Percentiles rank a stretch among this genome's conserved stretches.
phyloP scores from a whole-genome alignment of 495 filamentous ascomycete genomes.

The Hypoxylon rickii region DNA sequence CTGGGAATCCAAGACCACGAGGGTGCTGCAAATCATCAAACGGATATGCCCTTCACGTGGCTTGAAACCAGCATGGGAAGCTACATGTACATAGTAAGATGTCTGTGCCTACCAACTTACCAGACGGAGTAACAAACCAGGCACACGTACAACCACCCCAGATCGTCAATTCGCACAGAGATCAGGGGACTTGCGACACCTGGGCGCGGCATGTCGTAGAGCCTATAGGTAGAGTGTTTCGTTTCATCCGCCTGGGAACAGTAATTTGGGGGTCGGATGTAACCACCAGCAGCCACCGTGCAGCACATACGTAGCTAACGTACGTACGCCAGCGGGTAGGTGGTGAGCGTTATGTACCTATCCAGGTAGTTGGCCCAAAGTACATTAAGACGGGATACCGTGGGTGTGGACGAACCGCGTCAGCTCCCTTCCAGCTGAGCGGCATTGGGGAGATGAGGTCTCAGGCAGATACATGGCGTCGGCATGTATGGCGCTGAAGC shows the following conservation, averaged over 20 bases:
- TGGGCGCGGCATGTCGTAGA: no score
- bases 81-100: no score
- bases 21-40: slow-evolving; percentile 1
- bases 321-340: no score
- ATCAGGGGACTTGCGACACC: no score
- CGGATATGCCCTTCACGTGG: slow-evolving; percentile 5
- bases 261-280: slow-evolving; percentile 23
- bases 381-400: no score
- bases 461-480: neutral
- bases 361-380: neutral
- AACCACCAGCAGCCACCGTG: no score
- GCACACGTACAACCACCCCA: slow-evolving; percentile 4
- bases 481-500: neutral
- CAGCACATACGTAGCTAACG: no score
- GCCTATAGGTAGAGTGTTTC: slow-evolving; percentile 4
- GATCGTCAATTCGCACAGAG: slow-evolving; percentile 19
- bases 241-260: slow-evolving; percentile 21
- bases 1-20: slow-evolving; percentile 1
- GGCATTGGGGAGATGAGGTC: neutral
- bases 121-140: slow-evolving; percentile 13
- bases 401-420: neutral
- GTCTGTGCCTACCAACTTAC: slow-evolving; percentile 14
- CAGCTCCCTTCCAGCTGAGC: neutral
- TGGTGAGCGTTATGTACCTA: neutral
- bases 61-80: slow-evolving; percentile 1